Evolutionary conservation across 805 yeast genomes (phyloP), one percentile per base, ranked within the genome.

Genomic region (Priceomyces carsonii): DNA sequence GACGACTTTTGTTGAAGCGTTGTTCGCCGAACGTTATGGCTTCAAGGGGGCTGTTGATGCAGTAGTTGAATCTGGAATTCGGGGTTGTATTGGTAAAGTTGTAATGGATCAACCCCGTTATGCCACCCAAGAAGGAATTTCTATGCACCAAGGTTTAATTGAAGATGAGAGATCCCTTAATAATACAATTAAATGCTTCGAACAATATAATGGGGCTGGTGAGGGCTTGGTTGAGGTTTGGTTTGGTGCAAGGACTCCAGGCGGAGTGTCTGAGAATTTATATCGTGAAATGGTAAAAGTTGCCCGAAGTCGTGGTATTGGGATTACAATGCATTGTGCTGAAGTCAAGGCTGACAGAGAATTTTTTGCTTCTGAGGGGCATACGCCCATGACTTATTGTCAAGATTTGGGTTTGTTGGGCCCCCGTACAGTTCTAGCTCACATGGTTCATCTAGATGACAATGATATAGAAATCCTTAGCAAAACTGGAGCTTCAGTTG

Each of bases 201-300:
- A 34, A 21, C 21, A 20, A 9, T 29, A 12, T 15, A 13, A 34
- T 21, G 38, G 38, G 16, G 27, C 6, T 5, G 38, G 38, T 9
- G 18, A 34, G 27, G 38, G 33, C 5, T 13, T 32, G 10, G 38
- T 34, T 15, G 38, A 34, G 18, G 38, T 34, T 21, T 34, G 38
- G 38, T 34, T 34, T 18, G 38, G 38, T 18, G 40, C 40, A n/a
- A 30, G 40, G 26, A 36, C 40, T 16, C 40, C 40, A 16, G 40
- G 40, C 16, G 40, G 40, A 10, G 38, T 34, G 5, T 34, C 38
- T 17, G 38, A 34, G 24, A 28, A 34, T 21, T 34, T 34, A 26
- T 36, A 36, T 21, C 33, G 38, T 16, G 9, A 34, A 23, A 34
- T 34, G 38, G 23, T 34, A 7, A 21, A 34, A 29, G 18, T 20